These are phyloP conservation scores for Hypoxylon lienhwacheense DNA, from an alignment of 495 filamentous ascomycete species.

Conservation along the genomic window DNA sequence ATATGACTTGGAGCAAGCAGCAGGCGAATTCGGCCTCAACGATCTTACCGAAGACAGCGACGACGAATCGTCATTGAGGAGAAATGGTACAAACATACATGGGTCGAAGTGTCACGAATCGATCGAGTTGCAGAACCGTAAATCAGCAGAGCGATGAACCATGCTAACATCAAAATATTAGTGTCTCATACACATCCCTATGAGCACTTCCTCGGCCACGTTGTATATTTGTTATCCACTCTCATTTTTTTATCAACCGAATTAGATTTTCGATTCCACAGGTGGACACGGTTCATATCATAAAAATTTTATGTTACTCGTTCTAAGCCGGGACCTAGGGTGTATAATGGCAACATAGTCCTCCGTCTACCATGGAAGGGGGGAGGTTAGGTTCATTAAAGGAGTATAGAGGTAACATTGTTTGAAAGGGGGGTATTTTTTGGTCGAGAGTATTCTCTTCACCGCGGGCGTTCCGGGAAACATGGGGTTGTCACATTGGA, in stretches of 20 bases:
- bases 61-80: constrained; percentile 47
- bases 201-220: constrained; percentile 26
- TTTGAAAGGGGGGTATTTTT: constrained; percentile 18
- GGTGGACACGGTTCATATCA: constrained; percentile 38
- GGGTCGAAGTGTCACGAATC: constrained; percentile 38
- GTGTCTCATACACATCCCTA: constrained; percentile 2
- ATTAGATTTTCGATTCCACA: constrained; percentile 34
- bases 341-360: constrained; percentile 21
- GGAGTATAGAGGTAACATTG: constrained; percentile 31
- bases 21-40: constrained; percentile 55
- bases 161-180: not conserved
- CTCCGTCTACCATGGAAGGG: constrained; percentile 2
- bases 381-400: constrained; percentile 15
- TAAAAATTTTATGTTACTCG: constrained; percentile 28
- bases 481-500: constrained; percentile 10
- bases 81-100: constrained; percentile 32
- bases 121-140: constrained; percentile 50
- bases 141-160: constrained; percentile 30
- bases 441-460: constrained; percentile 7
- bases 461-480: constrained; percentile 32
- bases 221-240: constrained; percentile 38
- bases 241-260: constrained; percentile 19
- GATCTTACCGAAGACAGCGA: constrained; percentile 75
- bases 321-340: constrained; percentile 32
- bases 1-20: constrained; percentile 77